These are phyloP conservation scores for Triticum aestivum DNA, from an alignment of 176 grass and related monocot genomes.

Conservation along the genomic window DNA sequence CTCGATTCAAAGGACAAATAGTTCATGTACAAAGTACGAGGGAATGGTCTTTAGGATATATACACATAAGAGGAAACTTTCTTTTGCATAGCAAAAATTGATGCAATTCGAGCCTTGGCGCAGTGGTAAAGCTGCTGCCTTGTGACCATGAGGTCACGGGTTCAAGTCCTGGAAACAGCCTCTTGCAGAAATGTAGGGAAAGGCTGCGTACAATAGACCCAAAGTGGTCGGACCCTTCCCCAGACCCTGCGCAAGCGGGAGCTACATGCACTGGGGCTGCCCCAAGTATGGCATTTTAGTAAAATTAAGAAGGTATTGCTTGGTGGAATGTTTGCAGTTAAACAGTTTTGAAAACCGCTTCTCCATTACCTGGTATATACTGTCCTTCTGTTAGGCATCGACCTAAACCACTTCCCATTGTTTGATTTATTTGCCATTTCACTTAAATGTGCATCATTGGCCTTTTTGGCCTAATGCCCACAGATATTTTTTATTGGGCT, in stretches of 20 bases:
- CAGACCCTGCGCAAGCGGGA: too few relatives aligned
- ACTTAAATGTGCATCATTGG: neutral
- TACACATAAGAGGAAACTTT: neutral
- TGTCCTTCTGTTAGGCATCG: neutral
- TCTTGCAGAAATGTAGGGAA: too few relatives aligned
- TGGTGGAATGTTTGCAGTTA: neutral
- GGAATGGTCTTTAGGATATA: neutral
- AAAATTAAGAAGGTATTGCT: neutral
- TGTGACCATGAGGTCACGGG: too few relatives aligned
- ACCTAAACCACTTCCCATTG: neutral
- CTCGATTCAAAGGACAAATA: neutral
- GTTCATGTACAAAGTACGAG: neutral
- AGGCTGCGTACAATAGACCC: too few relatives aligned
- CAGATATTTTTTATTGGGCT: neutral
- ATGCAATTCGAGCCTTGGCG: neutral
- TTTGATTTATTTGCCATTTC: neutral
- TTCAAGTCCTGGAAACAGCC: too few relatives aligned
- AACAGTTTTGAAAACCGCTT: neutral
- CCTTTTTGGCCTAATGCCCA: neutral
- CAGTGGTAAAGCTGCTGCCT: too few relatives aligned
- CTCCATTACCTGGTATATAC: neutral
- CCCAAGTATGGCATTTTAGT: neutral
- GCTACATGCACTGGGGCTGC: too few relatives aligned
- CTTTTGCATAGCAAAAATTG: neutral
- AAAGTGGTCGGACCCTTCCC: too few relatives aligned